phyloP scores from a whole-genome alignment of 1,139 yeast genomes.

The Suhomyces bribrorum region DNA sequence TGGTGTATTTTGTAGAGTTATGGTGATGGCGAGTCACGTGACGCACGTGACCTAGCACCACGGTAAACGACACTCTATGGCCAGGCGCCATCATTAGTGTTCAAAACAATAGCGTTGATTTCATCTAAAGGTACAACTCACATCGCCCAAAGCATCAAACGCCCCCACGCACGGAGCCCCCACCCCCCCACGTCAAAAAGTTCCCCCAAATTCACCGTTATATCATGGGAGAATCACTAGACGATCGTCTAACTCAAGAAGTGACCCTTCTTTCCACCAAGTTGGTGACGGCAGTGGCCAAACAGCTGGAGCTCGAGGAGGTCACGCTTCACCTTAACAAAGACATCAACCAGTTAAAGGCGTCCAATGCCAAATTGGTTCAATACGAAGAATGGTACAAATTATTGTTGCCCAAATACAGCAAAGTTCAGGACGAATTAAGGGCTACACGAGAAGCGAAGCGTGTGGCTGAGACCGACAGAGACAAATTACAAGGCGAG shows the following conservation, averaged over 20 bases:
- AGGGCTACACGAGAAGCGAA: conserved; percentile 33
- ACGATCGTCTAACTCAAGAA: conserved; percentile 52
- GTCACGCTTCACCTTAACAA: conserved; percentile 34
- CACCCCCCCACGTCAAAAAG: background rate
- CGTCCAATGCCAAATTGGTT: conserved; percentile 19
- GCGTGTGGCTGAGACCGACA: conserved; percentile 57
- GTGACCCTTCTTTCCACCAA: conserved; percentile 60
- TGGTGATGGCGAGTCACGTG: too few species aligned
- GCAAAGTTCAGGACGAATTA: conserved; percentile 35
- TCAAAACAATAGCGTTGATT: background rate
- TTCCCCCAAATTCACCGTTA: conserved; percentile 4
- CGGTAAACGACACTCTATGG: too few species aligned
- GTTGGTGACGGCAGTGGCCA: conserved; percentile 60
- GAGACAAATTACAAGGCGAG: conserved; percentile 60
- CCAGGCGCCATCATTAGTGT: too few species aligned
- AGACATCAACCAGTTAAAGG: conserved; percentile 30
- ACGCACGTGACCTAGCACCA: too few species aligned
- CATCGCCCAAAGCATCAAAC: background rate
- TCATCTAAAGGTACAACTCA: background rate
- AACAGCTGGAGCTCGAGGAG: conserved; percentile 56
- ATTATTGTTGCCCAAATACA: conserved; percentile 29
- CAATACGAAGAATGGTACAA: conserved; percentile 37
- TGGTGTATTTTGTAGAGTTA: too few species aligned
- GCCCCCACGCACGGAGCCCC: background rate
- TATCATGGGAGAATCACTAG: conserved; percentile 10